Evolutionary conservation across 1,139 yeast genomes (phyloP), one percentile per base, ranked within the genome.

Genomic region (Yamadazyma spencermartinsiae): DNA sequence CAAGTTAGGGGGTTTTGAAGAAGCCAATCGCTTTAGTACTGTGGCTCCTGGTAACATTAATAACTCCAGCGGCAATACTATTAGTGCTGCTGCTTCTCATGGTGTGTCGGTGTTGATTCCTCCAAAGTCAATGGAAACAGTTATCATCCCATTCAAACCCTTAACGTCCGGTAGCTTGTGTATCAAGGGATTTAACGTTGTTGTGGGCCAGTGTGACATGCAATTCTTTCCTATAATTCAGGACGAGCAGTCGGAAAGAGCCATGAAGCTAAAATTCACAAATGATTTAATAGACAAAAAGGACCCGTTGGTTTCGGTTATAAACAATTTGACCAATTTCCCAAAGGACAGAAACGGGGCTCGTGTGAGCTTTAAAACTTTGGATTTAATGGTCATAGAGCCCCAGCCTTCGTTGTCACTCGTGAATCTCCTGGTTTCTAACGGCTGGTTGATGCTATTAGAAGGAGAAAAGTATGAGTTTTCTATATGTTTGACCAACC

Each of bases 371-470:
- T 48, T 55, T 0, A 53, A 50, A 33, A 43, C 42, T 3, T 40
- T 69, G 10, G 34, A 38, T 1, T 50, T 70, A 5, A 58, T 62
- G 4, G 85, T 85, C 0, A 68, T 84, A 12, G 74, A 81, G 1
- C 76, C 83, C 0, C 90, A 86, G 50, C 95, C 95, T 0, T 62
- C 72, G 7, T 61, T 87, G 34, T 71, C 79, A 2, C 56, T 84
- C 6, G 63, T 76, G 1, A 70, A 74, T 31, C 61, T 78, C 5
- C 75, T 80, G 54, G 67, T 85, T 6, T 72, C 76, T 24, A 82
- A 81, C 51, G 80, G 81, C 2, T 82, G 87, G 80, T 53, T 83
- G 3, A 82, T 86, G 88, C 58, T 87, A n/a, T 60, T 87, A 16
- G 95, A 87, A 53, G 96, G 96, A 4, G 95, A 88, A 49, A 64